A percentile compares a stretch with the other conserved stretches of the same genome.
Evolutionary conservation across 805 yeast species (phyloP).

Genomic region (Metschnikowia colocasiae): DNA sequence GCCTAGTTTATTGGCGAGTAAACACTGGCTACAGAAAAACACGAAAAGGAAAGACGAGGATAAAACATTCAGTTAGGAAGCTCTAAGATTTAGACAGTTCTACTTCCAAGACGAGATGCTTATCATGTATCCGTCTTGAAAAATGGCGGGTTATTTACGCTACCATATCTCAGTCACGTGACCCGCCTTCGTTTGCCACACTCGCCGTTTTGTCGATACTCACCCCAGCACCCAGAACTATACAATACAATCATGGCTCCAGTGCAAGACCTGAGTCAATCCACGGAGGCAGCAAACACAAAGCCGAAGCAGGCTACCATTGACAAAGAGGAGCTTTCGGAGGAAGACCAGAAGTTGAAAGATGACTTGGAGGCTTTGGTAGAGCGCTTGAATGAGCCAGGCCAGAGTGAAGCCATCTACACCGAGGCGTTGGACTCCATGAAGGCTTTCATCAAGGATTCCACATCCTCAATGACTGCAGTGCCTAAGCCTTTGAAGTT

Average conservation of each 20-base stretch:
- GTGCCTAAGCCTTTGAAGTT: slow-evolving; percentile 98
- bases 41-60: too few relatives aligned
- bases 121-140: too few relatives aligned
- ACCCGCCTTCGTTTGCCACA: slow-evolving; percentile 6
- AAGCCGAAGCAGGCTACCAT: slow-evolving; percentile 25
- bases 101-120: too few relatives aligned
- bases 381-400: slow-evolving; percentile 63
- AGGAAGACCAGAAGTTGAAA: slow-evolving; percentile 87
- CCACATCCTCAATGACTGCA: slow-evolving; percentile 98
- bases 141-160: too few relatives aligned
- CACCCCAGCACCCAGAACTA: not conserved
- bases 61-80: too few relatives aligned
- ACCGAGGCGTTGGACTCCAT: slow-evolving; percentile 61
- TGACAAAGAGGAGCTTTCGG: slow-evolving; percentile 81
- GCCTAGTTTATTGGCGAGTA: not conserved
- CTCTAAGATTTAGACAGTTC: too few relatives aligned
- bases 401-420: slow-evolving; percentile 45
- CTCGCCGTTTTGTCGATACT: slow-evolving; percentile 4
- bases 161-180: not conserved
- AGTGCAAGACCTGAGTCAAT: slow-evolving; percentile 23
- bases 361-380: slow-evolving; percentile 83
- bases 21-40: not conserved
- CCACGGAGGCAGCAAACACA: slow-evolving; percentile 17
- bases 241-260: slow-evolving; percentile 31
- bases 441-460: slow-evolving; percentile 77